phyloP scores from a whole-genome alignment of 1,139 yeast genomes.

The Geotrichum siamense region DNA sequence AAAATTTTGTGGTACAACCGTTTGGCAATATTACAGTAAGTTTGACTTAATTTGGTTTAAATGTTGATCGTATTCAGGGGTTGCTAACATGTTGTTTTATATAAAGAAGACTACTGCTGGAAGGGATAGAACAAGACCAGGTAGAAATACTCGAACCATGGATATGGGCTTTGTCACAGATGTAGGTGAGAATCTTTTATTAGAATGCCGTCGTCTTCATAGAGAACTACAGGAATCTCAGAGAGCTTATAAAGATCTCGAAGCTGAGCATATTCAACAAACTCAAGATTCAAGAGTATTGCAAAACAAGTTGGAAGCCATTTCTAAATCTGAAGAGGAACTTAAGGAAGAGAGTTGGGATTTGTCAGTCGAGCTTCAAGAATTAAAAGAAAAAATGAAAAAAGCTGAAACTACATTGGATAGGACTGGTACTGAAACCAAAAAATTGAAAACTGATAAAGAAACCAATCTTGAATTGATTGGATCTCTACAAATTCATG shows the following conservation, averaged over 20 bases:
- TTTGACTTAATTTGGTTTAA: too few relatives aligned
- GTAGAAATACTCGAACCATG: constrained; percentile 26
- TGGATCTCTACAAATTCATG: constrained; percentile 29
- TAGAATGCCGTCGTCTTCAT: constrained; percentile 64
- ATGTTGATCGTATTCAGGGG: too few relatives aligned
- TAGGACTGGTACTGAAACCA: constrained; percentile 27
- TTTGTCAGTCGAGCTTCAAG: constrained; percentile 52
- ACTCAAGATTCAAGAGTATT: constrained; percentile 36
- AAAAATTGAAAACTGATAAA: constrained; percentile 25
- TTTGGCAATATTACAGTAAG: too few relatives aligned
- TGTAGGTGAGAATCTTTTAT: constrained; percentile 66
- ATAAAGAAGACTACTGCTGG: too few relatives aligned
- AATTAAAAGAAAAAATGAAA: constrained; percentile 41
- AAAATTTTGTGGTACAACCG: too few relatives aligned
- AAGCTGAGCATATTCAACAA: constrained; percentile 41
- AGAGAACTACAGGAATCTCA: constrained; percentile 9
- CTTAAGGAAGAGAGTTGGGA: constrained; percentile 75
- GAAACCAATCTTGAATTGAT: constrained; percentile 31
- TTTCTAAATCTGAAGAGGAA: constrained; percentile 41
- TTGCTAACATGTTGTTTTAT: too few relatives aligned
- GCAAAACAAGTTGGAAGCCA: constrained; percentile 32
- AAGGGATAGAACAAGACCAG: too few relatives aligned
- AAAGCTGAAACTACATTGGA: constrained; percentile 26
- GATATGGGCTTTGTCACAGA: constrained; percentile 81
- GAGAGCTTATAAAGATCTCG: constrained; percentile 23